A percentile compares a stretch with the other conserved stretches of the same genome.
These are phyloP conservation scores for Speleostelium caveatum DNA, from an alignment of 78 protist species.

Conservation along the genomic window DNA sequence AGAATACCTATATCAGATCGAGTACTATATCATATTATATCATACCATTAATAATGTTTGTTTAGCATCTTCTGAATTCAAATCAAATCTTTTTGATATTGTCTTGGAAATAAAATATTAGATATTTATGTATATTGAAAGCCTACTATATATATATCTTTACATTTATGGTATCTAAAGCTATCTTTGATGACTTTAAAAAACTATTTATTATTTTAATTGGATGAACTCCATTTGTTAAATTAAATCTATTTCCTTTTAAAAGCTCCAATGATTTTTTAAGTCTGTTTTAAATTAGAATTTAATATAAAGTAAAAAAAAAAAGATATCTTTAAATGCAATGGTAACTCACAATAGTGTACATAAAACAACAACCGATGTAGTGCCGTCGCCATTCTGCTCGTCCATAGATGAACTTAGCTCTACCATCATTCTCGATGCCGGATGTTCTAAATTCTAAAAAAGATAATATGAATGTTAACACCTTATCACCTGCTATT, in stretches of 20 bases:
- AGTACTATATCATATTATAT: no score
- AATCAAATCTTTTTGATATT: constrained; percentile 5
- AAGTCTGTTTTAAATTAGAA: constrained; percentile 1
- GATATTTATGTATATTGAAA: no score
- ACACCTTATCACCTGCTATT: neutral
- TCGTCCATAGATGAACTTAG: constrained; percentile 65
- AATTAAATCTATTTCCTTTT: neutral
- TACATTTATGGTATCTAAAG: constrained; percentile 15
- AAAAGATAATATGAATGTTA: neutral
- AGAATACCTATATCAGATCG: no score
- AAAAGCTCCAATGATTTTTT: constrained; percentile 22
- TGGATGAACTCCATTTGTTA: constrained; percentile 2
- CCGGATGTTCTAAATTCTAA: constrained; percentile 58
- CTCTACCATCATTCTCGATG: constrained; percentile 67
- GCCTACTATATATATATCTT: no score
- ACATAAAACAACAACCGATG: constrained; percentile 45
- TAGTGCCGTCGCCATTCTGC: constrained; percentile 78
- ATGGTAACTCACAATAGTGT: constrained; percentile 7
- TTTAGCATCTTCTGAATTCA: constrained; percentile 11
- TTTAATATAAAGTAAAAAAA: no score
- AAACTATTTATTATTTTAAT: constrained; percentile 48
- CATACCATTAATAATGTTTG: neutral
- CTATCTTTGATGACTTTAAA: constrained; percentile 21
- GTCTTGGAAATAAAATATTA: no score
- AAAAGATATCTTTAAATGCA: neutral